phyloP scores from a whole-genome alignment of 1,284 basidiomycete genomes.

The Cryptococcus sp. region DNA sequence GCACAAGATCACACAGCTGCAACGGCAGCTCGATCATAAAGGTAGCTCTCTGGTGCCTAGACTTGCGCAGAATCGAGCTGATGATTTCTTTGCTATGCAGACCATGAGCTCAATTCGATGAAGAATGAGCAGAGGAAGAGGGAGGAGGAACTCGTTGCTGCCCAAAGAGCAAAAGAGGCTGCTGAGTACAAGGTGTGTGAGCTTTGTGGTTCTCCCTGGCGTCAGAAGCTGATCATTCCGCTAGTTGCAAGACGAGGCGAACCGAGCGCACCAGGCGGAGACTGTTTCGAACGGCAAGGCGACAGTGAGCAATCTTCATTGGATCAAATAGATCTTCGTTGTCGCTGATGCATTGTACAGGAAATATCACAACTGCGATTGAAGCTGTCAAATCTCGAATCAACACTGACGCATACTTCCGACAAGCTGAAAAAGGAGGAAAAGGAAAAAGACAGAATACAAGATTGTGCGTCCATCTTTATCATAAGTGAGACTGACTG shows the following conservation, averaged over 20 bases:
- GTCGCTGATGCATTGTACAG: conserved; percentile 3
- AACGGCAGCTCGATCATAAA: conserved; percentile 43
- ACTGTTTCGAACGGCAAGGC: conserved; percentile 19
- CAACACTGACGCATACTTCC: conserved; percentile 26
- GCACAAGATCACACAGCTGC: conserved; percentile 43
- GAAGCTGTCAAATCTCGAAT: conserved; percentile 45
- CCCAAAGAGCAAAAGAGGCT: conserved; percentile 33
- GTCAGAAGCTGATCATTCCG: neutral
- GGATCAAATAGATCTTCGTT: neutral
- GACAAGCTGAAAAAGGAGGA: conserved; percentile 36
- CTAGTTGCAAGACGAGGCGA: conserved; percentile 37
- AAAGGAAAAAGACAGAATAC: conserved; percentile 40
- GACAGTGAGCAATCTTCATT: conserved; percentile 20
- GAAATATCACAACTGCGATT: conserved; percentile 40
- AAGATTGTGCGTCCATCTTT: conserved; percentile 34
- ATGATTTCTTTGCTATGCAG: conserved; percentile 18
- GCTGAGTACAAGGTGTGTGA: conserved; percentile 42
- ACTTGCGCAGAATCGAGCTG: neutral
- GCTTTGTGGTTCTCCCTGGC: neutral
- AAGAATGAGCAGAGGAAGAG: conserved; percentile 46
- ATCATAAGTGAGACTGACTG: neutral
- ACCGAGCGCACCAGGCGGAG: conserved; percentile 37
- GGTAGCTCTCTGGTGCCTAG: conserved; percentile 29
- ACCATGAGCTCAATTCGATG: conserved; percentile 41
- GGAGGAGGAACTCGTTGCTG: conserved; percentile 30